Percentiles rank a stretch among this genome's conserved stretches.
These are phyloP conservation scores for Globisporangium lucens DNA, from an alignment of 352 stramenopile species.

Conservation along the genomic window DNA sequence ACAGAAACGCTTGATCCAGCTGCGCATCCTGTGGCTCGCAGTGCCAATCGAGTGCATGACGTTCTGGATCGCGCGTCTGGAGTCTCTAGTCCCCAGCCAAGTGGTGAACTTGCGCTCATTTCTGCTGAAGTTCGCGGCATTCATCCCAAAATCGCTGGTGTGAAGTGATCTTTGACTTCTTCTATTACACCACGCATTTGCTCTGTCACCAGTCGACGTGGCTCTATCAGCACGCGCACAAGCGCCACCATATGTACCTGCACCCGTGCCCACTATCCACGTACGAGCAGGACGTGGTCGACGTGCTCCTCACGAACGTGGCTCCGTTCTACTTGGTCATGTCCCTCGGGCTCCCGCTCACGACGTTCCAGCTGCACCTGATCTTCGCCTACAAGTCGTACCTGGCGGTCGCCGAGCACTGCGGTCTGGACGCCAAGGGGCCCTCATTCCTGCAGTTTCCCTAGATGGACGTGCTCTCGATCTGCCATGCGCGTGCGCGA, in stretches of 20 bases:
- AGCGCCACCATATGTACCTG: constrained; percentile 75
- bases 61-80: constrained; percentile 33
- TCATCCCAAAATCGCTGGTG: constrained; percentile 81
- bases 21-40: constrained; percentile 59
- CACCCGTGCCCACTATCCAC: constrained; percentile 77
- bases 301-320: constrained; percentile 75
- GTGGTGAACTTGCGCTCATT: constrained; percentile 17
- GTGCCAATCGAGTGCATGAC: constrained; percentile 69
- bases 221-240: constrained; percentile 81
- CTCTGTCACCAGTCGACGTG: constrained; percentile 55
- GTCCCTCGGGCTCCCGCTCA: constrained; percentile 42
- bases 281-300: constrained; percentile 78
- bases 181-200: constrained; percentile 41
- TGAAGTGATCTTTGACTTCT: constrained; percentile 84
- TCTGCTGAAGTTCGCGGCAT: constrained; percentile 41
- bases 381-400: constrained; percentile 89
- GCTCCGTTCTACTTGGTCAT: constrained; percentile 58
- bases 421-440: constrained; percentile 74
- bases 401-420: constrained; percentile 84
- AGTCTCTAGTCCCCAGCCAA: constrained; percentile 9
- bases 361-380: constrained; percentile 60
- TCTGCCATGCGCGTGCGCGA: constrained; percentile 74
- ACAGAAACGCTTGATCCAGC: constrained; percentile 49
- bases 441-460: constrained; percentile 86
- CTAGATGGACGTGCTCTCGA: constrained; percentile 43